Evolutionary conservation across 352 stramenopile species (phyloP), one percentile per base, ranked within the genome.

Genomic region (Globisporangium megalacanthum): DNA sequence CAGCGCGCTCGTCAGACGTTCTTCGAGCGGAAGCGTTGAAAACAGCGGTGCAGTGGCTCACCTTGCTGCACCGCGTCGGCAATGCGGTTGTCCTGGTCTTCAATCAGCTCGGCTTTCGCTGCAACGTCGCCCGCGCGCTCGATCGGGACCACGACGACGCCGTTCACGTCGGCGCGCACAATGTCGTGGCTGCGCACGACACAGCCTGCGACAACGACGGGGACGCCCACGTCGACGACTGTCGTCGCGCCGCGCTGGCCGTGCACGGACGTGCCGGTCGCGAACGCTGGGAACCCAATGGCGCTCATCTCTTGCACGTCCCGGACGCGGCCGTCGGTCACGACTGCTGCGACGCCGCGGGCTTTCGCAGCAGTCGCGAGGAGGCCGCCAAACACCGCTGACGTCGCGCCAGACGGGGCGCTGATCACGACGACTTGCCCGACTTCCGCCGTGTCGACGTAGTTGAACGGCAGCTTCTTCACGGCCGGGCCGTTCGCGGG

Each of bases 371-470:
- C 80, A 2, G 80, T 88, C 17, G 83, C 81, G 45, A 90, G 66
- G 25, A 94, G 56, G 4, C 81, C 83, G 17, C 83, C 83, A 48
- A 92, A 94, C 15, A 91, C 79, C 0, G 77, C 79, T 11, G 72
- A 75, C 14, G 68, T 87, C 51, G 65, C 69, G 1, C 72, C 68
- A 14, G 66, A 54, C 0, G 83, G 83, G 8, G 83, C 72, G 45
- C 78, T 89, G 44, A 94, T 89, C 17, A 91, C 83, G 39, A 94
- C 75, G 22, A 94, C 81, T 35, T 92, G 79, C 10, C 83, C 81
- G 59, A 76, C 77, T 39, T 89, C 79, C 15, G 75, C 69, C 54
- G 77, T 87, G 62, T 92, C 81, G 15, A 94, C 71, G 58, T 94
- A 92, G 70, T 88, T 85, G 60, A 87, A 88, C 37, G 77, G 74